Base-by-base conservation (phyloP, 257 asterid genomes). In the Solanum infundibuliforme region DNA sequence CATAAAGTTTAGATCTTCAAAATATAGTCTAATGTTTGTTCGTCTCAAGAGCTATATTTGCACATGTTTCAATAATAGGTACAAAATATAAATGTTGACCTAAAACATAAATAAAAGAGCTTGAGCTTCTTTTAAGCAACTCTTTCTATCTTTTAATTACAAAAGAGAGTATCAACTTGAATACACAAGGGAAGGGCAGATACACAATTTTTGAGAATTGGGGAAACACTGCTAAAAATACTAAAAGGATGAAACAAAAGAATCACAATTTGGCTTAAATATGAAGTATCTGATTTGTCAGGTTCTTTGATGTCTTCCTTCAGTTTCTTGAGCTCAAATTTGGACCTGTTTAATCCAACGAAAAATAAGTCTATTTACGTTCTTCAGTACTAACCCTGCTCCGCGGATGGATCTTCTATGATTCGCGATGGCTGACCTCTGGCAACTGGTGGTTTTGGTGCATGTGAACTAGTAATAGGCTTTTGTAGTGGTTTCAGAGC, bases 401-500 rank as follows among this genome's bases (percentile, higher is more conserved):
- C 92, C 8, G 87, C 88, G 2, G 36, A 32, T 41, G 86, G 16
- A 36, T 88, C 84, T 76, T 91, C 97, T 7, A 73, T 66, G 73
- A 35, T 38, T 74, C 66, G 35, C 72, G 93, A 91, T 43, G 92
- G 82, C 88, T 91, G 93, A 77, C 92, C 88, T 76, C 95, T 91
- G 91, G 88, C 91, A 68, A 48, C 92, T 20, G 88, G 87, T 73
- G 84, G 87, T 83, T 84, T 81, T 23, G 92, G 86, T 77, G 84
- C 91, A 46, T 92, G 96, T 39, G 99, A 90, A 88, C 91, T 90
- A 8, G 93, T 87, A 18, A 90, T 89, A 38, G 98, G 93, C 93
- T 94, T 96, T 91, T 95, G 98, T 86, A 97, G 93, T 4, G 98
- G 99, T 88, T 94, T 97, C 83, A 97, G 66, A 62, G 96, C 95